A percentile compares a stretch with the other conserved stretches of the same genome.
Evolutionary conservation across 1,139 yeast genomes (phyloP).

Genomic region (Zygosaccharomyces sapae): DNA sequence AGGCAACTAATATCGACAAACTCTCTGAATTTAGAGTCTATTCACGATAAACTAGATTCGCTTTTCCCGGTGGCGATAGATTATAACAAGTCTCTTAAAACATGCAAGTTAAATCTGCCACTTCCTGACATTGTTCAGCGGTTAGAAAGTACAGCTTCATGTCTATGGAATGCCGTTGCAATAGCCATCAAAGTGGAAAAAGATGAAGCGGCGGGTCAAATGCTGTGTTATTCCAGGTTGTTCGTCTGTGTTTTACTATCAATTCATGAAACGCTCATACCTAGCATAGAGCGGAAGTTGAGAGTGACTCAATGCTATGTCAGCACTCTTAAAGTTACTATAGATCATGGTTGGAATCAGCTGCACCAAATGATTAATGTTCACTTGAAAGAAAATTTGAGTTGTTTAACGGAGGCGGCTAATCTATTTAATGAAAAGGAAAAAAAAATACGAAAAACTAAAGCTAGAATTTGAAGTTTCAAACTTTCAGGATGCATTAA

Average conservation of each 20-base stretch:
- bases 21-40: conserved; percentile 3
- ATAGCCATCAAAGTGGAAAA: conserved; percentile 19
- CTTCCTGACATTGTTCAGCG: conserved; percentile 17
- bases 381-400: conserved; percentile 16
- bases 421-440: not conserved
- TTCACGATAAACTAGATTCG: conserved; percentile 14
- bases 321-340: conserved; percentile 15
- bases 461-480: conserved; percentile 21
- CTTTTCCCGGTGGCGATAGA: conserved; percentile 25
- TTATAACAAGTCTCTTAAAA: conserved; percentile 22
- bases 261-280: conserved; percentile 19
- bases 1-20: conserved; percentile 17
- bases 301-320: conserved; percentile 23
- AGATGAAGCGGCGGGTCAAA: not conserved
- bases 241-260: conserved; percentile 24
- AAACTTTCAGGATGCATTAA: conserved; percentile 19
- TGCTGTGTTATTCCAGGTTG: conserved; percentile 19
- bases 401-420: conserved; percentile 8
- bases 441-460: conserved; percentile 14
- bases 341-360: conserved; percentile 11
- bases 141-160: conserved; percentile 25
- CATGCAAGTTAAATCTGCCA: conserved; percentile 11
- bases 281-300: conserved; percentile 12
- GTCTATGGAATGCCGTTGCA: conserved; percentile 27
- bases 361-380: conserved; percentile 11